Evolutionary conservation across 352 stramenopile genomes (phyloP).

Genomic region (Phytophthora nicotianae): DNA sequence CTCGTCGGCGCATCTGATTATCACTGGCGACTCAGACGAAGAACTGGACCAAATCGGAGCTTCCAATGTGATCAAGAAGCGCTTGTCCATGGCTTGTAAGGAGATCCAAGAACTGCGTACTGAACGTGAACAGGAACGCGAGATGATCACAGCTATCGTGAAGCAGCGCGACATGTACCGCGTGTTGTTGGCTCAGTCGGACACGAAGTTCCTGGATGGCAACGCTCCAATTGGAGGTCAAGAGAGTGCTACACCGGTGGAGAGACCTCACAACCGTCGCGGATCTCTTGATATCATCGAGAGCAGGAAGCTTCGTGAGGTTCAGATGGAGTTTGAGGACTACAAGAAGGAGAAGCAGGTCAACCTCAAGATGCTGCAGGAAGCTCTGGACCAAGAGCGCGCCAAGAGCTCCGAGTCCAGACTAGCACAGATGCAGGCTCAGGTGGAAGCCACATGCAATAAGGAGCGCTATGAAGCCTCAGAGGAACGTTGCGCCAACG

Average conservation of each 20-base stretch:
- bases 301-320: slow-evolving; percentile 49
- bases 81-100: slow-evolving; percentile 61
- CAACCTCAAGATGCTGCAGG: slow-evolving; percentile 68
- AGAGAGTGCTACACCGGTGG: slow-evolving; percentile 11
- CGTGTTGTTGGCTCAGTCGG: slow-evolving; percentile 90
- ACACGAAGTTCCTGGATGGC: slow-evolving; percentile 68
- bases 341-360: slow-evolving; percentile 83
- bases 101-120: slow-evolving; percentile 83
- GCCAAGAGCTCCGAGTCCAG: slow-evolving; percentile 52
- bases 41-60: slow-evolving; percentile 42
- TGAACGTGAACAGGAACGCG: slow-evolving; percentile 77
- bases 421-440: slow-evolving; percentile 69
- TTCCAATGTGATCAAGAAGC: slow-evolving; percentile 48
- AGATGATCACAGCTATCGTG: slow-evolving; percentile 94
- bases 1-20: slow-evolving; percentile 52
- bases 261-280: slow-evolving; percentile 29
- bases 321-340: slow-evolving; percentile 76
- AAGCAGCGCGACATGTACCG: slow-evolving; percentile 97
- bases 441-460: slow-evolving; percentile 68
- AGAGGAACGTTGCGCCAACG: slow-evolving; percentile 55
- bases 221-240: slow-evolving; percentile 4
- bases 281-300: slow-evolving; percentile 46
- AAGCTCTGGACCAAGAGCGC: slow-evolving; percentile 63
- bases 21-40: slow-evolving; percentile 70
- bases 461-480: slow-evolving; percentile 68